Percentiles rank a stretch among this genome's conserved stretches.
These are phyloP conservation scores for Microcyclospora tardicrescens DNA, from an alignment of 2,329 filamentous ascomycete species.

Conservation along the genomic window DNA sequence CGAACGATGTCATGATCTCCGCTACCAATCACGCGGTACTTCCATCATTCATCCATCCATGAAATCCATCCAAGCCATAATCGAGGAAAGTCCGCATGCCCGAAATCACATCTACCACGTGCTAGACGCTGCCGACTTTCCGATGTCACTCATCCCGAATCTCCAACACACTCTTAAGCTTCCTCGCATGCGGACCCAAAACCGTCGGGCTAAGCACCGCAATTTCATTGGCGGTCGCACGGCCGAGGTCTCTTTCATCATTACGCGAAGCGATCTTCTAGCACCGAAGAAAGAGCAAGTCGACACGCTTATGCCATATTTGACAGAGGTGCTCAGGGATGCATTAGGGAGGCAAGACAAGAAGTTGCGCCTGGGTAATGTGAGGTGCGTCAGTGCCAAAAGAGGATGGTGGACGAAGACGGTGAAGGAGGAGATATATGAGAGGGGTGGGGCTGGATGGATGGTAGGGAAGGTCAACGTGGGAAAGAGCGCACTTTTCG, in stretches of 20 bases:
- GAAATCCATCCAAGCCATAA: slow-evolving; percentile 67
- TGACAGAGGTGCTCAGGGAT: slow-evolving; percentile 63
- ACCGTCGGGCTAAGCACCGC: slow-evolving; percentile 58
- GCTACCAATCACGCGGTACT: slow-evolving; percentile 59
- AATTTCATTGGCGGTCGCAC: slow-evolving; percentile 55
- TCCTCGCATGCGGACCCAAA: slow-evolving; percentile 63
- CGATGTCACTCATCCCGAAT: slow-evolving; percentile 75
- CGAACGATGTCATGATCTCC: slow-evolving; percentile 71
- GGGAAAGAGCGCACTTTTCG: slow-evolving; percentile 86
- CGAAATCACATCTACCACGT: slow-evolving; percentile 94
- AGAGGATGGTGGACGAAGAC: slow-evolving; percentile 82
- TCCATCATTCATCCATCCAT: slow-evolving; percentile 72
- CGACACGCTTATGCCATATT: slow-evolving; percentile 72
- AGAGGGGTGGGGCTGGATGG: slow-evolving; percentile 77
- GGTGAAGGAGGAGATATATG: slow-evolving; percentile 74
- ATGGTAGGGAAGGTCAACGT: slow-evolving; percentile 98
- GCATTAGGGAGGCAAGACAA: slow-evolving; percentile 55
- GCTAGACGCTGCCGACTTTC: slow-evolving; percentile 90
- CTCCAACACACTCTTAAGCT: slow-evolving; percentile 58
- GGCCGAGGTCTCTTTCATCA: slow-evolving; percentile 76
- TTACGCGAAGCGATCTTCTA: slow-evolving; percentile 77
- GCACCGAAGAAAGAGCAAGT: slow-evolving; percentile 75
- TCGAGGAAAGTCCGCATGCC: slow-evolving; percentile 77
- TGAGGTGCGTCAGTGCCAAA: slow-evolving; percentile 75
- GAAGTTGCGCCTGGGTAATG: slow-evolving; percentile 72